These are phyloP conservation scores for Leptographium lundbergii DNA, from an alignment of 2,329 filamentous ascomycete genomes.

Conservation along the genomic window DNA sequence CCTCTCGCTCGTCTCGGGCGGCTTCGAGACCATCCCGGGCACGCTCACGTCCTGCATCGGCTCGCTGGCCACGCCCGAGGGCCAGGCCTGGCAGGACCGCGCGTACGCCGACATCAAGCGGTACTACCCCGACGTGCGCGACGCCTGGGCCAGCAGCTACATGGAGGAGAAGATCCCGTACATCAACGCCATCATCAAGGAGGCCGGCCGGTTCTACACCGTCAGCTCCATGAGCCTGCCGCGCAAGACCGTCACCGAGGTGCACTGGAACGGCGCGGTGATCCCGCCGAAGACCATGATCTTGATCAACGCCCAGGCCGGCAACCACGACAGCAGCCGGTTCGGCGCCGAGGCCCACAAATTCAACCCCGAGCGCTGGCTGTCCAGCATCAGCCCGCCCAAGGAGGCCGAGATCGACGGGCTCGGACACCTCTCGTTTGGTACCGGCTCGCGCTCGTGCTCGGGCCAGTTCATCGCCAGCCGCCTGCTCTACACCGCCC, in stretches of 20 bases:
- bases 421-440: constrained; percentile 50
- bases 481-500: constrained; percentile 48
- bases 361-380: constrained; percentile 61
- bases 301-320: constrained; percentile 67
- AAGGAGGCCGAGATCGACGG: constrained; percentile 20
- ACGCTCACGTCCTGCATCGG: constrained; percentile 72
- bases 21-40: constrained; percentile 68
- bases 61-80: constrained; percentile 54
- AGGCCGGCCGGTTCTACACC: constrained; percentile 65
- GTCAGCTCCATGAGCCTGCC: constrained; percentile 72
- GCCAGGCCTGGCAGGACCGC: constrained; percentile 56
- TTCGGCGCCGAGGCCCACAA: constrained; percentile 45
- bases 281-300: constrained; percentile 70
- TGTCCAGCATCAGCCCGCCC: constrained; percentile 21
- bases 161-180: constrained; percentile 66
- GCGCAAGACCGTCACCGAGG: constrained; percentile 57
- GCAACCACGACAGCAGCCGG: constrained; percentile 57
- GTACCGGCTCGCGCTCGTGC: constrained; percentile 51
- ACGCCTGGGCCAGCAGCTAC: constrained; percentile 65
- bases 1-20: constrained; percentile 62
- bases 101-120: constrained; percentile 59
- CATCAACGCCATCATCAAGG: constrained; percentile 65
- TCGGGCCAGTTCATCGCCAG: constrained; percentile 51
- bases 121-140: constrained; percentile 54
- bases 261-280: constrained; percentile 50